phyloP scores from a whole-genome alignment of 805 yeast genomes.

The Jamesozyma spencerorum region DNA sequence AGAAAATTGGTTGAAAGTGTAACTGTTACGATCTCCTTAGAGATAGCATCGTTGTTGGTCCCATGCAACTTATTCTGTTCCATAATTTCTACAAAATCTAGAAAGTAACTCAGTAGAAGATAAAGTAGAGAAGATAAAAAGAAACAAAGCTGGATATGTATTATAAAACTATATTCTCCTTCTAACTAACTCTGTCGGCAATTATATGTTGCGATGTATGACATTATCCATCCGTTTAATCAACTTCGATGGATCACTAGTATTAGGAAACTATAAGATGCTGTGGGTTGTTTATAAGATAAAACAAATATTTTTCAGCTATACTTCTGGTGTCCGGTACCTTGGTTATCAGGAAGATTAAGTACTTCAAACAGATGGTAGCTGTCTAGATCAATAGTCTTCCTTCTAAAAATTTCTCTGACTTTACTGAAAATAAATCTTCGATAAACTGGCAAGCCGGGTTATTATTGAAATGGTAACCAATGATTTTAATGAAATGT shows the following conservation, averaged over 20 bases:
- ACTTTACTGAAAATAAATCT: too few species aligned
- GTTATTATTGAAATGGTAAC: too few species aligned
- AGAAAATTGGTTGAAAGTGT: constrained; percentile 38
- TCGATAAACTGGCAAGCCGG: too few species aligned
- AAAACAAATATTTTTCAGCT: background rate
- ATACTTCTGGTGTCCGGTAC: too few species aligned
- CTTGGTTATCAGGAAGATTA: too few species aligned
- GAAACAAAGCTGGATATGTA: background rate
- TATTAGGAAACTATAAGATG: background rate
- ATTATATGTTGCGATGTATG: background rate
- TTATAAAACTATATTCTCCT: background rate
- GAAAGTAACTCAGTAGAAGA: background rate
- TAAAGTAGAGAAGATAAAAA: background rate
- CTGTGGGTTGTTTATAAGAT: background rate
- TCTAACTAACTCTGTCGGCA: constrained; percentile 1
- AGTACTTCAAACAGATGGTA: too few species aligned
- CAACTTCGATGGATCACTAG: background rate
- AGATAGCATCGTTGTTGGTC: background rate
- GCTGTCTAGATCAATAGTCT: too few species aligned
- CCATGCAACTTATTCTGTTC: background rate
- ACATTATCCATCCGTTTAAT: constrained; percentile 1
- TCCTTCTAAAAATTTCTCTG: too few species aligned
- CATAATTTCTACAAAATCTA: background rate
- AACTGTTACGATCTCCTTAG: constrained; percentile 13
- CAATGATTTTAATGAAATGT: too few species aligned